These are phyloP conservation scores for Haplographium delicatum DNA, from an alignment of 495 filamentous ascomycete genomes.

Conservation along the genomic window DNA sequence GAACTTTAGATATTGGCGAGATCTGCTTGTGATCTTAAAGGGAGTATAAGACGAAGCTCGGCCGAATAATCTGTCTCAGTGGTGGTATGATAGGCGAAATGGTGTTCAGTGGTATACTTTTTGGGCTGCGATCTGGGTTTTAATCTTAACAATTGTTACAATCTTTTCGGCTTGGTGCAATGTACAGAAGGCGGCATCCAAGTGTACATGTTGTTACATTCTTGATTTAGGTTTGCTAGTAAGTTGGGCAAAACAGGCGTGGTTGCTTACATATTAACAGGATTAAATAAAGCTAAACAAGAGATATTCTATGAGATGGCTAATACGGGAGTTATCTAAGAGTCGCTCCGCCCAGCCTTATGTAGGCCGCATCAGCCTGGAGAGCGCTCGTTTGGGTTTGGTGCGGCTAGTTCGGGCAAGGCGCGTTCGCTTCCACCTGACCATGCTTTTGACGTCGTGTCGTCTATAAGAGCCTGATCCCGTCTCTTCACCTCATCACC, in stretches of 20 bases:
- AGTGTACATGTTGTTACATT: slow-evolving; percentile 30
- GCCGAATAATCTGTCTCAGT: slow-evolving; percentile 40
- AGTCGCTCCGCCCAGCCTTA: neutral
- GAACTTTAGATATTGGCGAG: slow-evolving; percentile 43
- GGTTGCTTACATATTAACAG: too few species aligned
- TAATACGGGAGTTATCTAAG: neutral
- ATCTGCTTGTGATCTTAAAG: slow-evolving; percentile 48
- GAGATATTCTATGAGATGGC: neutral
- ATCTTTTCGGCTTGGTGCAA: slow-evolving; percentile 46
- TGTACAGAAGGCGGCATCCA: slow-evolving; percentile 42
- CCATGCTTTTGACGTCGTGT: neutral
- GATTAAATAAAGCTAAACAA: too few species aligned
- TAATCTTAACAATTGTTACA: slow-evolving; percentile 39
- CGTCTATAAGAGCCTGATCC: neutral
- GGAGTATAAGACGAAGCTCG: slow-evolving; percentile 44
- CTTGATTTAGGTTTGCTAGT: neutral
- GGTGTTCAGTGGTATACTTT: slow-evolving; percentile 49
- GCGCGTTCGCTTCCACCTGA: neutral
- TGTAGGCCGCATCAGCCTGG: neutral
- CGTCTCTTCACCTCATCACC: neutral
- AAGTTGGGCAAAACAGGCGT: too few species aligned
- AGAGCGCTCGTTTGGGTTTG: neutral
- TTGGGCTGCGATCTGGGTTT: slow-evolving; percentile 46
- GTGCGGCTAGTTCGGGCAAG: neutral
- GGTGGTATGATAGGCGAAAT: slow-evolving; percentile 48